Percentiles rank a stretch among this genome's conserved stretches.
These are phyloP conservation scores for Penicillium hesseltinei DNA, from an alignment of 2,329 filamentous ascomycete genomes.

Conservation along the genomic window DNA sequence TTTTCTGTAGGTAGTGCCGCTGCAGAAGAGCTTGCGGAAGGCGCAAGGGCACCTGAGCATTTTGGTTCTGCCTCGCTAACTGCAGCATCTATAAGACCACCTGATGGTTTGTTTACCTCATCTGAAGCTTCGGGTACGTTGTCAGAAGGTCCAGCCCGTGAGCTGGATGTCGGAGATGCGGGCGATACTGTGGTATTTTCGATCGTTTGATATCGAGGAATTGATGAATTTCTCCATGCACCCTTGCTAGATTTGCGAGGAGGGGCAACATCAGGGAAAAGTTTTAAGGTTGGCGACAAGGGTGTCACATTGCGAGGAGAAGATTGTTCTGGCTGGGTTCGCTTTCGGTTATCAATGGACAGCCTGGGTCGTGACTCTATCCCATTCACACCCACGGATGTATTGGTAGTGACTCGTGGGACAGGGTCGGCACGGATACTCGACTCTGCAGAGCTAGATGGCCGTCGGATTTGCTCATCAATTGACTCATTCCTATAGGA, in stretches of 20 bases:
- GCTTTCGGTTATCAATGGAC: slow-evolving; percentile 4
- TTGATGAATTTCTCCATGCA: slow-evolving; percentile 24
- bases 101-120: neutral
- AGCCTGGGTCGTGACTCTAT: neutral
- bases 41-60: neutral
- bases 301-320: slow-evolving; percentile 14
- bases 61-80: neutral
- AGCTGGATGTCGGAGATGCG: neutral
- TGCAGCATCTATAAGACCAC: neutral
- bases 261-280: slow-evolving; percentile 36
- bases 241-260: slow-evolving; percentile 32
- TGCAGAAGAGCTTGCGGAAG: neutral
- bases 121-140: neutral
- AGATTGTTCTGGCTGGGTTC: slow-evolving; percentile 5
- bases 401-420: neutral
- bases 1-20: neutral
- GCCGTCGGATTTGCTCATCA: slow-evolving; percentile 9
- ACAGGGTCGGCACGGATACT: slow-evolving; percentile 1
- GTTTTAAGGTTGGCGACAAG: slow-evolving; percentile 27
- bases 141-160: neutral
- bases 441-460: slow-evolving; percentile 11
- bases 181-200: neutral
- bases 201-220: slow-evolving; percentile 18
- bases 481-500: slow-evolving; percentile 8
- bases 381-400: neutral